A percentile compares a stretch with the other conserved stretches of the same genome.
These are phyloP conservation scores for Venturia nashicola DNA, from an alignment of 2,329 filamentous ascomycete species.

Conservation along the genomic window DNA sequence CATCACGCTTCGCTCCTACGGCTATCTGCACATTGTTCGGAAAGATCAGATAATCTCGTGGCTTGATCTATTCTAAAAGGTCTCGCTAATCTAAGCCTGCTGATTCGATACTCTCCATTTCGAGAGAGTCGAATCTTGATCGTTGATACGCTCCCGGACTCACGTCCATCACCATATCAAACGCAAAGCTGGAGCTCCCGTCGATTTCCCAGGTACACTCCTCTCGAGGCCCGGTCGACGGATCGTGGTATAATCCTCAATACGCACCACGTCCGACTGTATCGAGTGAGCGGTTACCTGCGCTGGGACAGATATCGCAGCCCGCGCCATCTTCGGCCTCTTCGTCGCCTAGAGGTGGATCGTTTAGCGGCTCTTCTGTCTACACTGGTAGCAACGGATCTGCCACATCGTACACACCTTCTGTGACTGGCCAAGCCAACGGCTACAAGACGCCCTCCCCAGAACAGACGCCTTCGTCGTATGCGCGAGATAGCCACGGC, in stretches of 20 bases:
- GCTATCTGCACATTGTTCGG: background rate
- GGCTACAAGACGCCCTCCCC: conserved; percentile 71
- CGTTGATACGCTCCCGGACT: conserved; percentile 6
- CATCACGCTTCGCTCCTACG: background rate
- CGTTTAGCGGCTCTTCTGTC: conserved; percentile 49
- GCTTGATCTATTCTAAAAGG: background rate
- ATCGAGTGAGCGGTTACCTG: conserved; percentile 63
- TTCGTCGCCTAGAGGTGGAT: conserved; percentile 65
- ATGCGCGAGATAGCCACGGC: conserved; percentile 22
- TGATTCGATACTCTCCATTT: background rate
- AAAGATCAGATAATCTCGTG: conserved; percentile 3
- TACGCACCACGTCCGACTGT: conserved; percentile 50
- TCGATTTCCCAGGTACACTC: conserved; percentile 70
- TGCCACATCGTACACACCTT: conserved; percentile 44
- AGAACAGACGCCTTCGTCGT: conserved; percentile 41
- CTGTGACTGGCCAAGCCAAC: conserved; percentile 35
- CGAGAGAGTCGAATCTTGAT: background rate
- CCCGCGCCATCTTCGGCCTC: conserved; percentile 55
- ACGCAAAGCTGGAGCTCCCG: conserved; percentile 91
- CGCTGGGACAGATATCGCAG: conserved; percentile 43
- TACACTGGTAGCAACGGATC: conserved; percentile 39
- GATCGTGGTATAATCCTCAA: conserved; percentile 56
- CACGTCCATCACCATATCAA: conserved; percentile 28
- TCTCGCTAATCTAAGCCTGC: background rate
- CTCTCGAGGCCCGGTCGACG: conserved; percentile 61